Conservation (phyloP, 441 rosid species). For the Jatropha multifida region DNA sequence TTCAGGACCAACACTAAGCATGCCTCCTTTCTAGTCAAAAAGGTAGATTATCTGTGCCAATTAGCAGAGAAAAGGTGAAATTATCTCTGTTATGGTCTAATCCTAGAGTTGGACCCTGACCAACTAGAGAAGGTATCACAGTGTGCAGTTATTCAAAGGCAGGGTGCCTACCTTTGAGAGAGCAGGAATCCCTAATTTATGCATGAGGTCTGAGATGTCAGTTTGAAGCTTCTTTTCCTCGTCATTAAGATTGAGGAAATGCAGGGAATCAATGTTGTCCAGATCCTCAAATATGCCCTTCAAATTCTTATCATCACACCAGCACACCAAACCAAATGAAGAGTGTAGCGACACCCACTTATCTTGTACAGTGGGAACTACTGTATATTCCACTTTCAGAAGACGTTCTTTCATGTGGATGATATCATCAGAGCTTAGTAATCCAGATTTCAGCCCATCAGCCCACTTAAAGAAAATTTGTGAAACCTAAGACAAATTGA, state of each 20-base stretch:
- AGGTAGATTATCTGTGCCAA: too few relatives aligned
- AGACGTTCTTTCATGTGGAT: conserved; percentile 58
- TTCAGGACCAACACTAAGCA: background rate
- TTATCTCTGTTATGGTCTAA: too few relatives aligned
- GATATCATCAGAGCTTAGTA: conserved; percentile 54
- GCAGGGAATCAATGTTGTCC: conserved; percentile 59
- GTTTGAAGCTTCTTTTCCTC: conserved; percentile 57
- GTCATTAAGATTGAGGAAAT: conserved; percentile 55
- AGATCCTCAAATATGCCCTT: conserved; percentile 57
- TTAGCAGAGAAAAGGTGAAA: too few relatives aligned
- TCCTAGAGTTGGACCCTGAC: background rate
- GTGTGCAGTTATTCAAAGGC: background rate
- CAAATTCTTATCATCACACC: conserved; percentile 77
- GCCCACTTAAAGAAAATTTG: conserved; percentile 78
- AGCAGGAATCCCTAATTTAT: conserved; percentile 70
- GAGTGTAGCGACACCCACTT: conserved; percentile 92
- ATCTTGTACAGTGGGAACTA: conserved; percentile 78
- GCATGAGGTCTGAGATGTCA: conserved; percentile 55
- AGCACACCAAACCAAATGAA: conserved; percentile 81
- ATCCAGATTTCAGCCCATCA: conserved; percentile 62
- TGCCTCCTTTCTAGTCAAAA: too few relatives aligned
- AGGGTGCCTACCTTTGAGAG: conserved; percentile 66
- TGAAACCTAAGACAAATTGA: conserved; percentile 57
- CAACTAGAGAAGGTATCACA: background rate
- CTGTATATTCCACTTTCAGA: conserved; percentile 50